Conservation (phyloP, 345 rosid genomes). For the Pugionium cornutum region DNA sequence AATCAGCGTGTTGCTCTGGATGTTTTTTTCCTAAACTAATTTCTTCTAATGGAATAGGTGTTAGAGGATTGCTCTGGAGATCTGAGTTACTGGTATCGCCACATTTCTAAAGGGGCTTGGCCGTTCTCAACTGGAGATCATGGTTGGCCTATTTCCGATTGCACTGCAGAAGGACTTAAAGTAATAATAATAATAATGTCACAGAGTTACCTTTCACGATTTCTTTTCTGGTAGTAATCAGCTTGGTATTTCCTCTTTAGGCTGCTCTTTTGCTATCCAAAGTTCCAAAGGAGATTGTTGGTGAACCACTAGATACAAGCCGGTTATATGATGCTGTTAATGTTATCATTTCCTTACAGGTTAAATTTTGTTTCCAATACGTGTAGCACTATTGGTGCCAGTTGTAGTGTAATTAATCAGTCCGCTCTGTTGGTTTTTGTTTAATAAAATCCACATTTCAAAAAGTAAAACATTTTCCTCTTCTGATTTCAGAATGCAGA, state of each 20-base stretch:
- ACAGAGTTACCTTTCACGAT: slow-evolving; percentile 3
- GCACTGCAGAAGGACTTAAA: slow-evolving; percentile 91
- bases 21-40: slow-evolving; percentile 1
- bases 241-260: slow-evolving; percentile 45
- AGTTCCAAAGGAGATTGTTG: slow-evolving; percentile 73
- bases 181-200: slow-evolving; percentile 43
- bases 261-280: slow-evolving; percentile 72
- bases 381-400: slow-evolving; percentile 5
- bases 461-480: neutral
- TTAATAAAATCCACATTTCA: neutral
- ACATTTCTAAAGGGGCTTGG: slow-evolving; percentile 99
- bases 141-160: slow-evolving; percentile 98
- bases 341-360: slow-evolving; percentile 89
- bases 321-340: slow-evolving; percentile 78
- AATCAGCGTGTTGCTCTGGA: slow-evolving; percentile 24
- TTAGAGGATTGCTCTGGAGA: slow-evolving; percentile 83
- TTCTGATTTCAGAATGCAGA: slow-evolving; percentile 61
- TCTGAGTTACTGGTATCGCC: slow-evolving; percentile 81
- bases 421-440: neutral
- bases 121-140: slow-evolving; percentile 97
- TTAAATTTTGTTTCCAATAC: slow-evolving; percentile 36
- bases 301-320: slow-evolving; percentile 65
- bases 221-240: slow-evolving; percentile 28
- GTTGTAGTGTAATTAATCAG: slow-evolving; percentile 11
- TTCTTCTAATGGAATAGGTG: slow-evolving; percentile 53